A percentile compares a stretch with the other conserved stretches of the same genome.
These are phyloP conservation scores for Fonsecaea pugnacius DNA, from an alignment of 2,329 filamentous ascomycete genomes.

Conservation along the genomic window DNA sequence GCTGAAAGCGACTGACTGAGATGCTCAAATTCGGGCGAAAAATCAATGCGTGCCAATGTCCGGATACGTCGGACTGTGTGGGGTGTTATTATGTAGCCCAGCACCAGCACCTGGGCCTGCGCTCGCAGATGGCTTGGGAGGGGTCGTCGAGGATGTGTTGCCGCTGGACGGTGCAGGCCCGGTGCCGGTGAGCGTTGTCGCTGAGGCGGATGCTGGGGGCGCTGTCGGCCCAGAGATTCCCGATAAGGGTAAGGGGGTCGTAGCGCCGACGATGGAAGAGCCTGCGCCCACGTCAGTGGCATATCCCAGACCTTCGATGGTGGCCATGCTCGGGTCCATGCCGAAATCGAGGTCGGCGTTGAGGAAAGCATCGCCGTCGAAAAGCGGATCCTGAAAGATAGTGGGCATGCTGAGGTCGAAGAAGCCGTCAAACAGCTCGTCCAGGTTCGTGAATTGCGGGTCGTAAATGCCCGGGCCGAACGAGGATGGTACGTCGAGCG, in stretches of 20 bases:
- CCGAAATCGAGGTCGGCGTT: slow-evolving; percentile 26
- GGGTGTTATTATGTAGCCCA: background rate
- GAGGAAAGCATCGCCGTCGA: slow-evolving; percentile 34
- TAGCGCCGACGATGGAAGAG: background rate
- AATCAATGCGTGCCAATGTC: slow-evolving; percentile 6
- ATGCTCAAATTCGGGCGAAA: no score
- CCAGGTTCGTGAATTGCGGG: slow-evolving; percentile 35
- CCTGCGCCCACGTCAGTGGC: background rate
- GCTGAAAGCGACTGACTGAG: no score
- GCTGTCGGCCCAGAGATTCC: background rate
- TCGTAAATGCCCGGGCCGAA: slow-evolving; percentile 24
- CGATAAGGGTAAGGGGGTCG: no score
- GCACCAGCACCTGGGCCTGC: no score
- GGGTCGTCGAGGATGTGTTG: background rate
- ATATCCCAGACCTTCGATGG: background rate
- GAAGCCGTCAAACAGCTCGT: slow-evolving; percentile 39
- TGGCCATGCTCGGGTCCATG: slow-evolving; percentile 5
- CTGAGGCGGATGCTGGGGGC: background rate
- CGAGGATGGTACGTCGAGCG: slow-evolving; percentile 4
- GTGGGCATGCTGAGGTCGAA: slow-evolving; percentile 38
- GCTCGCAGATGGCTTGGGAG: background rate
- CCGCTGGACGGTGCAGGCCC: background rate
- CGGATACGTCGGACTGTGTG: background rate
- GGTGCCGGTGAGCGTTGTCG: background rate
- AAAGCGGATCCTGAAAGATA: slow-evolving; percentile 37